Evolutionary conservation across 768 basidiomycete species (phyloP), one percentile per base, ranked within the genome.

Genomic region (Tulasnella sp.): DNA sequence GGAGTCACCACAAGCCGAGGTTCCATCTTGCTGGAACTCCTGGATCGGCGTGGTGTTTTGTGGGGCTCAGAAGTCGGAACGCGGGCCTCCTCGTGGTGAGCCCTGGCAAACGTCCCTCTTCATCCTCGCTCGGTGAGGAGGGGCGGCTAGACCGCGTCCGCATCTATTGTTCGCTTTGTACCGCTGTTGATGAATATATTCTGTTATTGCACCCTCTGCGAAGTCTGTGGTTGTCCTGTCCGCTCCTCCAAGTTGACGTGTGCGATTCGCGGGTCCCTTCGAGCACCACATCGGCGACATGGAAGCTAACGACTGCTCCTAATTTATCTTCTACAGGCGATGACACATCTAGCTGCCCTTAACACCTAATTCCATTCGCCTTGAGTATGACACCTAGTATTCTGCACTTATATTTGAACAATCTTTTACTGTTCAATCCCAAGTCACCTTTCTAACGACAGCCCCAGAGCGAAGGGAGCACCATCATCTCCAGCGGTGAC

Each of bases 61-160:
- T 21, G 58, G 58, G 58, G 58, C 58, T 62, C 58, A n/a, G 27
- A 62, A 62, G 58, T 62, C 58, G 58, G 58, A 62, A 62, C 7
- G 58, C 58, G 58, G 58, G 58, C 58, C 58, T 62, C 58, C 58
- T 62, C 58, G 58, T 62, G 58, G 58, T n/a, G 58, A 62, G 58
- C 58, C 58, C 39, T 40, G 39, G 39, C 10, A 40, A 40, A 3
- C 5, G 3, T 40, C 39, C 39, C 39, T 40, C 39, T 40, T 40
- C 39, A 40, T 10, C 39, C 10, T 40, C 3, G 39, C 39, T 40
- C n/a, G n/a, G n/a, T n/a, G n/a, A n/a, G n/a, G n/a, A n/a, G n/a
- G n/a, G n/a, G n/a, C n/a, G n/a, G 10, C 39, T 10, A 3, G 3
- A 40, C 5, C 39, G 3, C 39, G 39, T 40, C 39, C 39, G 39